These are phyloP conservation scores for Abrus precatorius DNA, from an alignment of 306 rosid genomes.

Conservation along the genomic window DNA sequence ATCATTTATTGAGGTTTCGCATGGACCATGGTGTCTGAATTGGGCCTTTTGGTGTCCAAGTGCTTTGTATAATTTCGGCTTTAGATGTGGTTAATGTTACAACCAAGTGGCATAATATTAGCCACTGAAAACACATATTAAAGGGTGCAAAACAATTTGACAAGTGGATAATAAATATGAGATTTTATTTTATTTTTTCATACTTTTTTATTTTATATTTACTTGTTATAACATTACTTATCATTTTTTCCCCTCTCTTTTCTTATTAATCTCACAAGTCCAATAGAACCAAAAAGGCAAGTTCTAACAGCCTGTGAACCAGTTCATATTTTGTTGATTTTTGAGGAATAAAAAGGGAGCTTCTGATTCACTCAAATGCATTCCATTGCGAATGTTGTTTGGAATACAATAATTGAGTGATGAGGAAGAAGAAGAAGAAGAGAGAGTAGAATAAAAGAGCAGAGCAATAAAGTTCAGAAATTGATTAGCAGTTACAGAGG, in stretches of 20 bases:
- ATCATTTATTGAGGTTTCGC: background rate
- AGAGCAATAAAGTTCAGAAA: too few species aligned
- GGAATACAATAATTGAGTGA: background rate
- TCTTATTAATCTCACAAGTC: background rate
- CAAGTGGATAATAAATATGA: background rate
- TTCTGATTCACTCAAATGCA: too few species aligned
- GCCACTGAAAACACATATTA: background rate
- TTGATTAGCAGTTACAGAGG: conserved; percentile 13
- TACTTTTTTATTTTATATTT: too few species aligned
- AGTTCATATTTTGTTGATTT: too few species aligned
- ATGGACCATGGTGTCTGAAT: background rate
- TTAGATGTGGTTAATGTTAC: background rate
- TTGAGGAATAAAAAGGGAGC: too few species aligned
- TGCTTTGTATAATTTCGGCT: background rate
- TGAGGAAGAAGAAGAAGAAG: background rate
- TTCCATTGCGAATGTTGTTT: background rate
- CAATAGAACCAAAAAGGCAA: background rate
- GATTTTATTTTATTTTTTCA: too few species aligned
- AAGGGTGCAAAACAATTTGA: background rate
- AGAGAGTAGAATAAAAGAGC: background rate
- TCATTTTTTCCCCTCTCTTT: too few species aligned
- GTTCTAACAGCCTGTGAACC: background rate
- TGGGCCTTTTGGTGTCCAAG: background rate
- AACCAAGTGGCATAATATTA: background rate
- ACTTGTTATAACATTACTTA: too few species aligned